Evolutionary conservation across 2,329 filamentous ascomycete genomes (phyloP), one percentile per base, ranked within the genome.

Genomic region (Diaporthe vaccinii): DNA sequence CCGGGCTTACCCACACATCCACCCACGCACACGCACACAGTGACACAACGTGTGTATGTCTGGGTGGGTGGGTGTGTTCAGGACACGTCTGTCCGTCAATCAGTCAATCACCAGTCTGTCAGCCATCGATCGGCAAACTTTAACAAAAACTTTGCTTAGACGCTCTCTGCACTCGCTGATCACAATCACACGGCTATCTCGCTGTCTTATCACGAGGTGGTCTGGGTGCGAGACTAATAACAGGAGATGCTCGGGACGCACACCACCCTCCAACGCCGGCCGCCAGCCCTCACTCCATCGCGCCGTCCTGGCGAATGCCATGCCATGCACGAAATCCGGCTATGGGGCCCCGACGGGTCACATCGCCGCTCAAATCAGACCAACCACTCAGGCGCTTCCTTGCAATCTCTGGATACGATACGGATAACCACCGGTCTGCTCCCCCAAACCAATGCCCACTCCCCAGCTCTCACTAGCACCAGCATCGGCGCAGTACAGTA

Each of bases 371-470:
- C 31, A 55, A 51, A 55, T 62, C 57, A 62, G 70, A 39, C 70
- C 58, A 73, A 51, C 69, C 69, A 72, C 41, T 62, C 70, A 72
- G 46, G 46, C 58, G 44, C 39, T 25, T 36, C 25, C 51, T 44
- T 22, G 72, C 68, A 76, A 76, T 76, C 65, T 76, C 75, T 72
- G 44, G 68, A 76, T 76, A 76, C 75, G 75, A 76, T 65, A 71
- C 67, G 55, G 46, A 72, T 59, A 72, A 57, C 31, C 67, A 62
- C 57, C 73, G 68, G 67, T 61, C 46, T 39, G 36, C 31, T 20
- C 57, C 53, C 51, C 65, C 34, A 55, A 20, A 62, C 59, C 59
- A 62, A 55, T 53, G 34, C n/a, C 55, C 70, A 61, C 41, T 62
- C 58, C 10, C 39, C 28, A 46, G 41, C 61, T 65, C 62, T 68